Percentiles rank a stretch among this genome's conserved stretches.
Evolutionary conservation across 129 eudicot species (phyloP).

Genomic region (Glebionis coronaria): DNA sequence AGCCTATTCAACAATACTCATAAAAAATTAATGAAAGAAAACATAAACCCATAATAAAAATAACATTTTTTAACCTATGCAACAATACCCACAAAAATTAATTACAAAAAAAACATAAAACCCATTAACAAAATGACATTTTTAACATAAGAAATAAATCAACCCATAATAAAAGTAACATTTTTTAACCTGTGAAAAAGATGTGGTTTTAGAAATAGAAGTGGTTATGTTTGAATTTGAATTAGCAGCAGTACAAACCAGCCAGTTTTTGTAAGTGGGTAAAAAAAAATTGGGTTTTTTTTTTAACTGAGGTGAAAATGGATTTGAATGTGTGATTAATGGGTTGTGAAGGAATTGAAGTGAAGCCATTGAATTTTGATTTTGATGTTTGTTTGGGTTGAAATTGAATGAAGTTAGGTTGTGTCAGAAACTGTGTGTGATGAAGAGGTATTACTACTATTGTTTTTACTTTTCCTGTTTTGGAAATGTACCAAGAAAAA

Average conservation of each 20-base stretch:
- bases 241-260: background rate
- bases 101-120: no score
- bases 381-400: background rate
- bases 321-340: conserved; percentile 10
- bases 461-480: no score
- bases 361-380: conserved; percentile 25
- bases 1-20: no score
- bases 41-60: no score
- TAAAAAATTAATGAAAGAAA: background rate
- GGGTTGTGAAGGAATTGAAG: conserved; percentile 27
- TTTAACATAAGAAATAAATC: no score
- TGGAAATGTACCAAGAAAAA: no score
- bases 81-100: background rate
- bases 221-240: no score
- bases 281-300: conserved; percentile 18
- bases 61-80: conserved; percentile 27
- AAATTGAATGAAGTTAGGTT: background rate
- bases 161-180: no score
- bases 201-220: conserved; percentile 26
- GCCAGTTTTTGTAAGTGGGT: conserved; percentile 10
- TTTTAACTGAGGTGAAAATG: conserved; percentile 14
- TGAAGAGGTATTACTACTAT: no score
- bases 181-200: conserved; percentile 45
- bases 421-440: background rate
- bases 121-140: no score